Percentiles rank a stretch among this genome's conserved stretches.
Evolutionary conservation across 179 eudicot genomes (phyloP).

Genomic region (Beta macrorhiza): DNA sequence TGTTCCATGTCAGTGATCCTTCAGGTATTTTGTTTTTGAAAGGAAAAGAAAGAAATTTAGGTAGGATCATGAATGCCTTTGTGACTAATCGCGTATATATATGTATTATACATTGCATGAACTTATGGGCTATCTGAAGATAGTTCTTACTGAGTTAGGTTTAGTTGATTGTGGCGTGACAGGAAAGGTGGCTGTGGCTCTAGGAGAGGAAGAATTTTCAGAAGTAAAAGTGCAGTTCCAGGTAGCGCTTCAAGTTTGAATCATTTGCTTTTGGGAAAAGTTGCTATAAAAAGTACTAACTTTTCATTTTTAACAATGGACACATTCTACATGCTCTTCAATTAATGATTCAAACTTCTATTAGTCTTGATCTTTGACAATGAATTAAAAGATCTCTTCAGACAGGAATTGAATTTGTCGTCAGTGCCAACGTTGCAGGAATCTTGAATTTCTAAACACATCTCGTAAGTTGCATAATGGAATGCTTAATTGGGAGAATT

Average conservation of each 20-base stretch:
- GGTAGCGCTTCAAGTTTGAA: conserved; percentile 39
- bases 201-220: conserved; percentile 67
- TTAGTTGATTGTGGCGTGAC: conserved; percentile 26
- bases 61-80: neutral
- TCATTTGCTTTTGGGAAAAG: conserved; percentile 1
- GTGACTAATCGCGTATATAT: neutral
- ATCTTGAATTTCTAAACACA: neutral
- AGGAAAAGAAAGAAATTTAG: neutral
- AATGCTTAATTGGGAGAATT: neutral
- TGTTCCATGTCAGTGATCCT: neutral
- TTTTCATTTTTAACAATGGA: neutral
- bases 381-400: neutral
- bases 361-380: neutral
- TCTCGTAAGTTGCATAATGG: neutral
- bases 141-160: conserved; percentile 4
- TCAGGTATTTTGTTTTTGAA: neutral
- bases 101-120: neutral
- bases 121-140: conserved; percentile 4
- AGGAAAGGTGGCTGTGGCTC: conserved; percentile 41
- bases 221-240: conserved; percentile 90
- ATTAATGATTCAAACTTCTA: neutral
- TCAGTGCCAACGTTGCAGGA: neutral
- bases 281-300: neutral
- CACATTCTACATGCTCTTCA: neutral
- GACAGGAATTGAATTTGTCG: neutral